Evolutionary conservation across 2,329 filamentous ascomycete genomes (phyloP).

Genomic region (Alternaria arborescens): DNA sequence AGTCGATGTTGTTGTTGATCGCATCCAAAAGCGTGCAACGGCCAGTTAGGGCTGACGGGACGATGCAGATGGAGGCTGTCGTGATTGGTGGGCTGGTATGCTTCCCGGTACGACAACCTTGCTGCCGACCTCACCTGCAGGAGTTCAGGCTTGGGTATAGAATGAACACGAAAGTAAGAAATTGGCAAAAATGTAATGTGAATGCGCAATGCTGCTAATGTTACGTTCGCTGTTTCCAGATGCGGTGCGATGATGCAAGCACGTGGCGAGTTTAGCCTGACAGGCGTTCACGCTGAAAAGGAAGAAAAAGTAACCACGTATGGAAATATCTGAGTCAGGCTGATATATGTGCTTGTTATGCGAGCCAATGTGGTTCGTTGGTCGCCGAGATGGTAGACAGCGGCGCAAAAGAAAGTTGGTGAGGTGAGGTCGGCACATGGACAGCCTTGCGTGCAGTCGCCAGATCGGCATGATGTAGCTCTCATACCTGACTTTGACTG

Average conservation of each 20-base stretch:
- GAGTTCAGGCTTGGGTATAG: conserved; percentile 1
- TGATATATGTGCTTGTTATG: conserved; percentile 1
- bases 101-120: conserved; percentile 29
- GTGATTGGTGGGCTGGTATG: conserved; percentile 25
- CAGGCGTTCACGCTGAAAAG: conserved; percentile 5
- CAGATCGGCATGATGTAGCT: conserved; percentile 16
- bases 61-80: conserved; percentile 11
- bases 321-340: neutral
- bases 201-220: neutral
- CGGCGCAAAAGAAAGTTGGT: conserved; percentile 9
- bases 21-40: conserved; percentile 24
- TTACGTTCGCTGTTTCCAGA: neutral
- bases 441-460: conserved; percentile 10
- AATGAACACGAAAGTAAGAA: neutral
- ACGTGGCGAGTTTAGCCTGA: neutral
- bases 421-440: conserved; percentile 4
- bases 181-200: neutral
- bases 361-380: conserved; percentile 3
- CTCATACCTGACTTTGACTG: conserved; percentile 11
- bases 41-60: conserved; percentile 27
- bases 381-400: neutral
- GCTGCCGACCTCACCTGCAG: conserved; percentile 29
- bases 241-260: neutral
- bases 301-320: neutral
- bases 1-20: conserved; percentile 24